Evolutionary conservation across 1,284 basidiomycete genomes (phyloP).

Genomic region (Microbotryum violaceum): DNA sequence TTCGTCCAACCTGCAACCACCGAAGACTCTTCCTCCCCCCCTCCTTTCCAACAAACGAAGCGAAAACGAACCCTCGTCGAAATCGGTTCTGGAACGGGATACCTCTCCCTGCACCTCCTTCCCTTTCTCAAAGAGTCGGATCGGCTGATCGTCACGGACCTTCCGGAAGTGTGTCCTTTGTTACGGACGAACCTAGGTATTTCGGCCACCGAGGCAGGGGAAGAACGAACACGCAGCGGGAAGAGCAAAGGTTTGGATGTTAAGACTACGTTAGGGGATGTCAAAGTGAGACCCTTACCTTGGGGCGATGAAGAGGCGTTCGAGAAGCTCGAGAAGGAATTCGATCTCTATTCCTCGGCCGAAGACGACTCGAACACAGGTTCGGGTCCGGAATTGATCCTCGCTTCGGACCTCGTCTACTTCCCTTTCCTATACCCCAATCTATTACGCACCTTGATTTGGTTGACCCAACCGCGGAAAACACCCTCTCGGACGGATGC

Average conservation of each 20-base stretch:
- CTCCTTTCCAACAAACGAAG: background rate
- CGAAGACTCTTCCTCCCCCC: background rate
- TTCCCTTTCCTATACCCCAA: constrained; percentile 64
- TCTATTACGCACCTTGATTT: constrained; percentile 58
- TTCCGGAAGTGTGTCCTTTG: constrained; percentile 59
- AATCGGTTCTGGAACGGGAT: constrained; percentile 64
- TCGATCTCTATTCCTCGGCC: too few relatives aligned
- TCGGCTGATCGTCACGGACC: constrained; percentile 58
- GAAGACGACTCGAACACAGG: background rate
- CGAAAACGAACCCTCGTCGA: constrained; percentile 48
- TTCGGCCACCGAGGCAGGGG: too few relatives aligned
- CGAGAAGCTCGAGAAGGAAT: constrained; percentile 4
- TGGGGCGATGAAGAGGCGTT: constrained; percentile 56
- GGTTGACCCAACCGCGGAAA: constrained; percentile 51
- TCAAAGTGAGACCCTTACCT: constrained; percentile 50
- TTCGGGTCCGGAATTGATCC: constrained; percentile 10
- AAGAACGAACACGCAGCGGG: too few relatives aligned
- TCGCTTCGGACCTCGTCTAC: constrained; percentile 50
- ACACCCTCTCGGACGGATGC: background rate
- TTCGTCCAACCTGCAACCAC: constrained; percentile 27
- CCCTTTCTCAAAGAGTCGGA: constrained; percentile 30
- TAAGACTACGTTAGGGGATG: constrained; percentile 28
- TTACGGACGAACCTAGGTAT: constrained; percentile 50
- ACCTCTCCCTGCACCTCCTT: constrained; percentile 52
- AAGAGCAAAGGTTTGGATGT: too few relatives aligned